These are phyloP conservation scores for Colletotrichum viniferum DNA, from an alignment of 2,329 filamentous ascomycete genomes.

Conservation along the genomic window DNA sequence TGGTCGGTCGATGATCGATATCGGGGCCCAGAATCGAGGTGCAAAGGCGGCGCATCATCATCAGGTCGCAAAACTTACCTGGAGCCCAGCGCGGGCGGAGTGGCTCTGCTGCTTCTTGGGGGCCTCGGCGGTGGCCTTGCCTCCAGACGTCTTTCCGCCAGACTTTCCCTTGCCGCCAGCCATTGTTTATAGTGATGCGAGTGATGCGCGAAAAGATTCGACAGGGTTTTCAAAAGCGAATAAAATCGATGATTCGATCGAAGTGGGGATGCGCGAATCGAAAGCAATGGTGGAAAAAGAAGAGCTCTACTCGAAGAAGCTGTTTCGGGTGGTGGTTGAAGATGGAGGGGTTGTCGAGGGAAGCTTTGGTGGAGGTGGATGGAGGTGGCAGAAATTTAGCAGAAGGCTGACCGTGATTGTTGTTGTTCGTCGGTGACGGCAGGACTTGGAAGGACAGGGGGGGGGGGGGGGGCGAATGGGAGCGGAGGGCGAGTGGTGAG, in stretches of 20 bases:
- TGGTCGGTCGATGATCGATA: constrained; percentile 18
- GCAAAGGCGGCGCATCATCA: constrained; percentile 22
- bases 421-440: constrained; percentile 22
- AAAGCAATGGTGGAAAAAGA: neutral
- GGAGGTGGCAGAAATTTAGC: constrained; percentile 23
- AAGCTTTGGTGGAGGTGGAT: constrained; percentile 22
- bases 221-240: neutral
- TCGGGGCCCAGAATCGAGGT: constrained; percentile 9
- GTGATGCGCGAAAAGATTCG: constrained; percentile 5
- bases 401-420: constrained; percentile 17
- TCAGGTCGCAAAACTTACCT: constrained; percentile 67
- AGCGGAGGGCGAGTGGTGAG: neutral
- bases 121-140: constrained; percentile 70
- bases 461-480: constrained; percentile 17
- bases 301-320: neutral
- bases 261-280: constrained; percentile 17
- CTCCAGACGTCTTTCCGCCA: constrained; percentile 86
- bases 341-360: constrained; percentile 19
- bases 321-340: constrained; percentile 5
- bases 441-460: constrained; percentile 7
- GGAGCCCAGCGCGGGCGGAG: constrained; percentile 91
- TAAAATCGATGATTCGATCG: constrained; percentile 6
- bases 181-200: constrained; percentile 47
- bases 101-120: constrained; percentile 93
- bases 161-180: constrained; percentile 94